Conservation (phyloP, 148 eudicot genomes). For the Vaccinium myrtillus region DNA sequence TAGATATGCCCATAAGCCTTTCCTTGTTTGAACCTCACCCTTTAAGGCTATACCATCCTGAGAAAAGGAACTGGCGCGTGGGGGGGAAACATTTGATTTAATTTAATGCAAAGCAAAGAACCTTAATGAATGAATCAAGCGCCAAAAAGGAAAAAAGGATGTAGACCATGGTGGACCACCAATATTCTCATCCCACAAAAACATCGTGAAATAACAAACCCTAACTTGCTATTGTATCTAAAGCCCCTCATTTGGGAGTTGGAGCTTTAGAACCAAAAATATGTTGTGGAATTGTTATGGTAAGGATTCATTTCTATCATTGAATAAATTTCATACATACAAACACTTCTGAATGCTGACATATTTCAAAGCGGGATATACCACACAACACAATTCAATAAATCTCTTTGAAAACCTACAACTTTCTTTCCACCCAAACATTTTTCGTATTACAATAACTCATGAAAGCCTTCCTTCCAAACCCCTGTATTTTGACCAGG, state of each 20-base stretch:
- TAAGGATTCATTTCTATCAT: background rate
- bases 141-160: too few species aligned
- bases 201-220: too few species aligned
- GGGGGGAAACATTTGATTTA: background rate
- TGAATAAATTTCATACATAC: background rate
- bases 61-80: background rate
- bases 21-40: too few species aligned
- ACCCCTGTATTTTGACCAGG: background rate
- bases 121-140: background rate
- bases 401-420: background rate
- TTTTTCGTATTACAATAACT: background rate
- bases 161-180: background rate
- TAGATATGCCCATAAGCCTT: too few species aligned
- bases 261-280: background rate
- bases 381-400: too few species aligned
- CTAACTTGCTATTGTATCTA: background rate
- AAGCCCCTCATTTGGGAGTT: background rate
- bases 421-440: background rate
- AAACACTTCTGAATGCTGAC: too few species aligned
- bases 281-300: background rate
- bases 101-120: background rate
- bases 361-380: too few species aligned
- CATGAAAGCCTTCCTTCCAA: background rate
- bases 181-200: background rate
- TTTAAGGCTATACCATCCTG: too few species aligned